Percentiles rank a stretch among this genome's conserved stretches.
phyloP scores from a whole-genome alignment of 768 basidiomycete genomes.

The Lactarius vividus region DNA sequence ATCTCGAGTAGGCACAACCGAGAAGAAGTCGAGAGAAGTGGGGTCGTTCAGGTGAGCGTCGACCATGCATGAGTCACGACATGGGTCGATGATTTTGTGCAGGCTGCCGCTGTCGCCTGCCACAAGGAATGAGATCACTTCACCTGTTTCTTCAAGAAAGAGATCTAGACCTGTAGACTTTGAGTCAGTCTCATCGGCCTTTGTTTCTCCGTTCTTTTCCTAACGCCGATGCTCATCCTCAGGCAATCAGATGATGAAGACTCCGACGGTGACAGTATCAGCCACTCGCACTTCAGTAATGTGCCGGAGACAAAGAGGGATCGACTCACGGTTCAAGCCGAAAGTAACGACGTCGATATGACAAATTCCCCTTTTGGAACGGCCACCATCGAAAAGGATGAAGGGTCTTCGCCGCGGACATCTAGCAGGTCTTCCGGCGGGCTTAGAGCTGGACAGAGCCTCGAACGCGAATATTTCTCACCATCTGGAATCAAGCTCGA shows the following conservation, averaged over 20 bases:
- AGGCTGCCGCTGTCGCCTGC: constrained; percentile 1
- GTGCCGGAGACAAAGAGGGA: constrained; percentile 2
- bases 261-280: background rate
- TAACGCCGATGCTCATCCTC: background rate
- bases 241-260: constrained; percentile 19
- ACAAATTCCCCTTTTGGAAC: constrained; percentile 10
- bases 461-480: constrained; percentile 24
- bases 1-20: constrained; percentile 7
- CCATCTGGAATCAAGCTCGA: constrained; percentile 27
- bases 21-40: constrained; percentile 20
- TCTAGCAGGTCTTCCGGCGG: constrained; percentile 13
- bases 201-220: background rate
- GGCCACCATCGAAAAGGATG: background rate
- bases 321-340: background rate
- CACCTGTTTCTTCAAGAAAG: constrained; percentile 17
- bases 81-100: background rate
- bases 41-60: constrained; percentile 12
- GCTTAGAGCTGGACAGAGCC: constrained; percentile 1
- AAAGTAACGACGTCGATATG: constrained; percentile 11
- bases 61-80: too few relatives aligned
- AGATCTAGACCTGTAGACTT: background rate
- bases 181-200: constrained; percentile 12
- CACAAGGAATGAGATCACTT: background rate
- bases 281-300: background rate
- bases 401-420: constrained; percentile 2